These are phyloP conservation scores for Scorias spongiosa DNA, from an alignment of 2,329 filamentous ascomycete species.

Conservation along the genomic window DNA sequence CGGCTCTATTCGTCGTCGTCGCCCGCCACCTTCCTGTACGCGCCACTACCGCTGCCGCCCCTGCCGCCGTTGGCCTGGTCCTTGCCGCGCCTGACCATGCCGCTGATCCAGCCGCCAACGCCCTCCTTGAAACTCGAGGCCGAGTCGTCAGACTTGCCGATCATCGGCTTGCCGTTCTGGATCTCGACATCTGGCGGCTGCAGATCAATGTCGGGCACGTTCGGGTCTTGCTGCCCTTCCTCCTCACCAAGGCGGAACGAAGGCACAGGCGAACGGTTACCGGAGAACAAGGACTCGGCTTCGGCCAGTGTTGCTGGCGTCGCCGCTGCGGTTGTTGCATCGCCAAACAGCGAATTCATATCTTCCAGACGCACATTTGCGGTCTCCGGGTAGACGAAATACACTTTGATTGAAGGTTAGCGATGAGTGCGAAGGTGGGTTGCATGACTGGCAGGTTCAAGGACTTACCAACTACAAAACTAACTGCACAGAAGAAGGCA, in stretches of 20 bases:
- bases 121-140: slow-evolving; percentile 32
- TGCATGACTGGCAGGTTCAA: background rate
- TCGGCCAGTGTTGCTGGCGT: slow-evolving; percentile 68
- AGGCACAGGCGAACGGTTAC: slow-evolving; percentile 57
- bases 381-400: slow-evolving; percentile 94
- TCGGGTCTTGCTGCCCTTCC: slow-evolving; percentile 25
- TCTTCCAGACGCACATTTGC: slow-evolving; percentile 90
- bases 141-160: slow-evolving; percentile 20
- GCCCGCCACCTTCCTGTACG: slow-evolving; percentile 32
- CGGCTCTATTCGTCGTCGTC: slow-evolving; percentile 18
- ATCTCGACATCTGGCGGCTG: slow-evolving; percentile 54
- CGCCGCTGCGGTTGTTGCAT: slow-evolving; percentile 68
- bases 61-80: slow-evolving; percentile 17
- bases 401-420: slow-evolving; percentile 44
- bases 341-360: slow-evolving; percentile 89
- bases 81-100: slow-evolving; percentile 43
- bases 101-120: slow-evolving; percentile 54
- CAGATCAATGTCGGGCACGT: slow-evolving; percentile 69
- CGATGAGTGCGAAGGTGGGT: background rate
- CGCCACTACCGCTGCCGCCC: slow-evolving; percentile 23
- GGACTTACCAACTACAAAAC: slow-evolving; percentile 83
- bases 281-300: slow-evolving; percentile 64
- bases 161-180: slow-evolving; percentile 34
- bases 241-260: slow-evolving; percentile 52
- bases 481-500: slow-evolving; percentile 89